Base-by-base conservation (phyloP, 352 stramenopile genomes). In the Peronospora belbahrii region DNA sequence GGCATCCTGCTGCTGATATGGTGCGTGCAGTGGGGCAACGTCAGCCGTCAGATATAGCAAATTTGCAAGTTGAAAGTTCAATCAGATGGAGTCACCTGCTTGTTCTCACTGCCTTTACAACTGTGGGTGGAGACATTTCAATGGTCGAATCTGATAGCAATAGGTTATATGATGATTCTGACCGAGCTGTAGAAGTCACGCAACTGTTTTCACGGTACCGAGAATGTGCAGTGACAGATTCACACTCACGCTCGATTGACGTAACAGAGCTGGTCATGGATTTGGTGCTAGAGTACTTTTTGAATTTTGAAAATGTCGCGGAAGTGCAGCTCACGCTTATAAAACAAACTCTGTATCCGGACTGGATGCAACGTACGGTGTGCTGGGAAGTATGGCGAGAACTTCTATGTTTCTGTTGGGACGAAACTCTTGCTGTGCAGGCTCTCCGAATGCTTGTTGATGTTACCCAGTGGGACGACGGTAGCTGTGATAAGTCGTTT, bases 301-400 rank as follows among this genome's bases (percentile, higher is more conserved):
- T 51, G 19, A 45, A 42, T 24, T 52, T 71, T 37, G 43, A 49
- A 22, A 47, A 55, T 19, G 42, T 70, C 1, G 33, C 57, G 11
- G 42, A 64, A 22, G 40, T 86, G 20, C 65, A 86, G 42, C 35
- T 84, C 0, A 64, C 64, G 3, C 45, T 86, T 10, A 4, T 83
- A 9, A 67, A 84, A 31, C 70, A 84, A 37, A 72, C 67, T 6
- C 38, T 81, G 20, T 68, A 77, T 54, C 67, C 70, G 0, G 44
- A 70, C 27, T 59, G 62, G 28, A 50, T 42, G 4, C 70, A 77
- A 25, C 69, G 63, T 13, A 56, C 55, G 1, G 8, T 86, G 25
- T 48, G 77, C 38, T 83, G 62, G 65, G 62, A 71, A 18, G 35
- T 82, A 2, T 86, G 74, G 74, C 62, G 62, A 18, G 71, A 86